phyloP scores from a whole-genome alignment of 495 filamentous ascomycete genomes.

The Darksidea phi region DNA sequence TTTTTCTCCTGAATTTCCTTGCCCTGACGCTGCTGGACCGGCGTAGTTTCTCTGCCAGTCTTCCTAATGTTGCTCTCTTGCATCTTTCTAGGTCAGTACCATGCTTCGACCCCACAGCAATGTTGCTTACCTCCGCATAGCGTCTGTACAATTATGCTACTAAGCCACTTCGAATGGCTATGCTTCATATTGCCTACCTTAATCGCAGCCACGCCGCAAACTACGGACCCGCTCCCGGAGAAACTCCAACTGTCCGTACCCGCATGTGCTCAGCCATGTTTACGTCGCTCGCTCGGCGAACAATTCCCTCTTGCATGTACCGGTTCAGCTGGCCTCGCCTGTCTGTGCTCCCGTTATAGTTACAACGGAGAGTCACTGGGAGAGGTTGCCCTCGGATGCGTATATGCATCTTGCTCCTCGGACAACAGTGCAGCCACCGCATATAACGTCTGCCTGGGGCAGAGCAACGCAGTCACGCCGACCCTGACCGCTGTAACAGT shows the following conservation, averaged over 20 bases:
- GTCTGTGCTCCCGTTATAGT: conserved; percentile 37
- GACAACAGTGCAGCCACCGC: conserved; percentile 15
- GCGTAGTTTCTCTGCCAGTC: conserved; percentile 15
- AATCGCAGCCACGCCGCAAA: conserved; percentile 31
- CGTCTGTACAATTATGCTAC: conserved; percentile 37
- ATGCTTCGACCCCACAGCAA: neutral
- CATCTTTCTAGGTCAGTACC: conserved; percentile 28
- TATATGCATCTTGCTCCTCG: conserved; percentile 31
- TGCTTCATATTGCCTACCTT: conserved; percentile 33
- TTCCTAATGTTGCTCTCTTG: conserved; percentile 31
- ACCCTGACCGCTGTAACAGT: conserved; percentile 27
- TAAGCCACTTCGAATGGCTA: conserved; percentile 36
- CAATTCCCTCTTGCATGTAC: conserved; percentile 30
- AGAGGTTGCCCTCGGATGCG: conserved; percentile 34
- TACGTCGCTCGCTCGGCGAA: conserved; percentile 19
- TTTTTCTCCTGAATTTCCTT: conserved; percentile 34
- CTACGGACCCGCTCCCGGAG: conserved; percentile 17
- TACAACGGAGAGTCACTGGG: conserved; percentile 31
- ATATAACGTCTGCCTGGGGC: conserved; percentile 36
- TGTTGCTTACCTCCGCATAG: conserved; percentile 23
- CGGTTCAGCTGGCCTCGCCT: conserved; percentile 18
- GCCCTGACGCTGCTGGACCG: conserved; percentile 29
- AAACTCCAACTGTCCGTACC: conserved; percentile 26
- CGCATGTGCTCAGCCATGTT: conserved; percentile 36
- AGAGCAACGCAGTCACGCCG: conserved; percentile 28